Evolutionary conservation across 2,329 filamentous ascomycete genomes (phyloP).

Genomic region (Teratosphaeriaceae sp.): DNA sequence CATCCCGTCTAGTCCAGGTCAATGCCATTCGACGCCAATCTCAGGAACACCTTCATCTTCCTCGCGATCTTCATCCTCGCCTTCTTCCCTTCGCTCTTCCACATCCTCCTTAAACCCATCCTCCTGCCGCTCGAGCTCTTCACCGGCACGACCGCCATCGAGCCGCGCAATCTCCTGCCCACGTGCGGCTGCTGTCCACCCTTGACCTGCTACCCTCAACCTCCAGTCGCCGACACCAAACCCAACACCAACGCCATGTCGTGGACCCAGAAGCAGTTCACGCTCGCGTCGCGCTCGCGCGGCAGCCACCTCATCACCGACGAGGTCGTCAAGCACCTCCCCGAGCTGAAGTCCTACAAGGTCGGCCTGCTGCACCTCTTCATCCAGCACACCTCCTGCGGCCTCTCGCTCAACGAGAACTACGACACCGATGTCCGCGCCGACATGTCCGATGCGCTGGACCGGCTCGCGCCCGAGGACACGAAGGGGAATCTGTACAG

Average conservation of each 20-base stretch:
- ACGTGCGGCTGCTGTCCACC: constrained; percentile 29
- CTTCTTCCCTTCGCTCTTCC: constrained; percentile 45
- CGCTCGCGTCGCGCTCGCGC: constrained; percentile 66
- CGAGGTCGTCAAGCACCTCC: constrained; percentile 61
- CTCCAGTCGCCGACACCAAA: constrained; percentile 15
- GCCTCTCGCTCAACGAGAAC: constrained; percentile 89
- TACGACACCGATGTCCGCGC: constrained; percentile 71
- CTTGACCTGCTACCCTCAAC: constrained; percentile 18
- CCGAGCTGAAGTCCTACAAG: constrained; percentile 77
- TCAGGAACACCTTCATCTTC: constrained; percentile 39
- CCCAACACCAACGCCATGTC: constrained; percentile 35
- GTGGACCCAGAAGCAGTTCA: constrained; percentile 81
- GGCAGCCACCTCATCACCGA: constrained; percentile 89
- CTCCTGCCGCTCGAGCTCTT: constrained; percentile 26
- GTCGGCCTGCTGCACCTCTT: constrained; percentile 84
- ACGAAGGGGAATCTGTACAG: constrained; percentile 61
- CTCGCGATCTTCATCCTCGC: constrained; percentile 43
- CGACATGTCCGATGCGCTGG: constrained; percentile 89
- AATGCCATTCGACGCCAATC: constrained; percentile 20
- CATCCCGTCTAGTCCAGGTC: too few relatives aligned
- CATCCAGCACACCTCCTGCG: constrained; percentile 91
- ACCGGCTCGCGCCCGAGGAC: constrained; percentile 82
- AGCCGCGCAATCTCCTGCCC: constrained; percentile 17
- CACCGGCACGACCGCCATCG: constrained; percentile 24
- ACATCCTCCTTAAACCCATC: constrained; percentile 31